Conservation (phyloP, 1,284 basidiomycete genomes). For the Naganishia cerealis region DNA sequence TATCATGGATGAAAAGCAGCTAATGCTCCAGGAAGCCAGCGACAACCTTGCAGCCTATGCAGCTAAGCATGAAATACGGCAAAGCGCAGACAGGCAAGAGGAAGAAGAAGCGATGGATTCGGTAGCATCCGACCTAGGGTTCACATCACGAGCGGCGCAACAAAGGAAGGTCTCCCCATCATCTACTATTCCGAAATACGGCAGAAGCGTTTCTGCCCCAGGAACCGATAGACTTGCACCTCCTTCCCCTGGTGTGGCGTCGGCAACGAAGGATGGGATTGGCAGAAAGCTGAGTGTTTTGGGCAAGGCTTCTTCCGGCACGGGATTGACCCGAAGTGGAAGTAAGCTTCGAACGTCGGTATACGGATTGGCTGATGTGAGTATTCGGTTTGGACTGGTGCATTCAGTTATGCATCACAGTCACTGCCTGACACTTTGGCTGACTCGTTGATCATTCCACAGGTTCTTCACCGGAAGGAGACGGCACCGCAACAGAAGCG, state of each 20-base stretch:
- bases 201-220: slow-evolving; percentile 14
- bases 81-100: neutral
- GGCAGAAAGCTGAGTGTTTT: slow-evolving; percentile 6
- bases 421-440: neutral
- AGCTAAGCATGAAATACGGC: neutral
- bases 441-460: neutral
- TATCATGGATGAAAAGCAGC: slow-evolving; percentile 23
- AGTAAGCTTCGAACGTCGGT: slow-evolving; percentile 25
- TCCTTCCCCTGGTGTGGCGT: neutral
- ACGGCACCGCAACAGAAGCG: slow-evolving; percentile 23
- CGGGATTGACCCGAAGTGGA: slow-evolving; percentile 17
- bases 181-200: slow-evolving; percentile 17
- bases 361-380: slow-evolving; percentile 26
- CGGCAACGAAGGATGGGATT: neutral
- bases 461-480: slow-evolving; percentile 14
- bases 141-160: slow-evolving; percentile 3
- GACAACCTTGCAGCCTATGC: slow-evolving; percentile 10
- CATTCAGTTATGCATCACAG: neutral
- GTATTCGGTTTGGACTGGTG: neutral
- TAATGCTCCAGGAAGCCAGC: slow-evolving; percentile 16
- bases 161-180: slow-evolving; percentile 20
- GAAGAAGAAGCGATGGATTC: slow-evolving; percentile 25
- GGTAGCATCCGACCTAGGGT: slow-evolving; percentile 1
- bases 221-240: slow-evolving; percentile 6
- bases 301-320: neutral